phyloP scores from a whole-genome alignment of 2,329 filamentous ascomycete genomes.

The Cadophora sp. region DNA sequence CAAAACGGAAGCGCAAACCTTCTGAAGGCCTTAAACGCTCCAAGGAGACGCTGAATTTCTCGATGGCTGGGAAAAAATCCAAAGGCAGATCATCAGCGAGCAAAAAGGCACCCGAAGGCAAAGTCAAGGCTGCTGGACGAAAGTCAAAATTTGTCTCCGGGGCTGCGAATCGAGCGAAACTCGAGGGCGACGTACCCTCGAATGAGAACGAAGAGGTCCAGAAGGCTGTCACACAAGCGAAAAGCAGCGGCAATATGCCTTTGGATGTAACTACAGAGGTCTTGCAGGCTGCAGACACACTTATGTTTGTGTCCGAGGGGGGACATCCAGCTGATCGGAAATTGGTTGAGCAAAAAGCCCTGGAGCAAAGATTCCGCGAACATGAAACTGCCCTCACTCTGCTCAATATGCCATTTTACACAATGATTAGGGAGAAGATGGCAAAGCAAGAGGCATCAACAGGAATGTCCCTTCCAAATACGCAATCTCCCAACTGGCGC shows the following conservation, averaged over 20 bases:
- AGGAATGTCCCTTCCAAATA: neutral
- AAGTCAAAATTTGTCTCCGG: neutral
- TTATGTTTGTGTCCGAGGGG: neutral
- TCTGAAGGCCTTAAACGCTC: neutral
- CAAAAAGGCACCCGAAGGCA: neutral
- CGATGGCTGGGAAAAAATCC: neutral
- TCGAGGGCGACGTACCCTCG: neutral
- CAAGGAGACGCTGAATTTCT: neutral
- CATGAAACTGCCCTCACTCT: neutral
- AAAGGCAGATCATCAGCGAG: neutral
- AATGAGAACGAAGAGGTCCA: neutral
- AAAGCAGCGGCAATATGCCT: neutral
- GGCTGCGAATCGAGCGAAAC: neutral
- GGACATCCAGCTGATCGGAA: no score
- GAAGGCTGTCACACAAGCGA: neutral
- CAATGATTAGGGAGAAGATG: neutral
- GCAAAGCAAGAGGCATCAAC: neutral
- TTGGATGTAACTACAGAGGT: neutral
- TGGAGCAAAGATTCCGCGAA: neutral
- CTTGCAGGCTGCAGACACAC: neutral
- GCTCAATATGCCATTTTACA: neutral
- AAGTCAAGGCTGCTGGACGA: neutral
- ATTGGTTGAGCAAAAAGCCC: neutral
- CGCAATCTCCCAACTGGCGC: neutral
- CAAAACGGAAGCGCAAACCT: neutral